Conservation (phyloP, 495 filamentous ascomycete genomes). For the Talaromyces wortmannii region DNA sequence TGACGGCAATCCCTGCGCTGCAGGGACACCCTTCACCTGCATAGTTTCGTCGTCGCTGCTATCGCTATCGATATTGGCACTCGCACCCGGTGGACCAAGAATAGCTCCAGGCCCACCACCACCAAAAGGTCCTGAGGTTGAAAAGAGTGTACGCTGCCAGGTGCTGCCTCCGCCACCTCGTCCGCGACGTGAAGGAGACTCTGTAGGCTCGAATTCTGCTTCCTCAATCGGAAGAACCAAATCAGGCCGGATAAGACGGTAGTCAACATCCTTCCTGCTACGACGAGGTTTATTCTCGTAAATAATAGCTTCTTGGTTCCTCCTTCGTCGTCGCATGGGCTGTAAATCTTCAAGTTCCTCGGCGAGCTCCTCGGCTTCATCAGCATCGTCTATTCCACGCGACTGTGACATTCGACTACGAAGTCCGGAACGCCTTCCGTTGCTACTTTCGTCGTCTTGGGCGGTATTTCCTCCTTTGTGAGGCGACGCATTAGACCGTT, state of each 20-base stretch:
- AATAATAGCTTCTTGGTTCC: slow-evolving; percentile 46
- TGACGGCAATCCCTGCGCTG: slow-evolving; percentile 70
- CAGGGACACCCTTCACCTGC: slow-evolving; percentile 42
- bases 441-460: slow-evolving; percentile 42
- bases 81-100: slow-evolving; percentile 71
- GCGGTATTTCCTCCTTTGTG: slow-evolving; percentile 30
- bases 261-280: slow-evolving; percentile 56
- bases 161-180: slow-evolving; percentile 42
- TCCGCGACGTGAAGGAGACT: slow-evolving; percentile 62
- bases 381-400: slow-evolving; percentile 43
- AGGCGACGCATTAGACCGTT: slow-evolving; percentile 33
- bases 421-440: slow-evolving; percentile 43
- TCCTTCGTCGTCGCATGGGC: slow-evolving; percentile 44
- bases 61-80: slow-evolving; percentile 79
- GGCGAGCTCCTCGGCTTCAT: slow-evolving; percentile 65
- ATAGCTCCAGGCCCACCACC: slow-evolving; percentile 68
- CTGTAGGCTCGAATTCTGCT: slow-evolving; percentile 50
- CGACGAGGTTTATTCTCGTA: slow-evolving; percentile 52
- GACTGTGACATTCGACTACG: slow-evolving; percentile 43
- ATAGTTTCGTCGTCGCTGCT: slow-evolving; percentile 89
- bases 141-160: slow-evolving; percentile 74
- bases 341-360: slow-evolving; percentile 70
- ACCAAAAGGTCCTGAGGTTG: slow-evolving; percentile 87
- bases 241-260: slow-evolving; percentile 71
- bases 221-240: slow-evolving; percentile 57